Percentiles rank a stretch among this genome's conserved stretches.
Conservation (phyloP, 2,329 filamentous ascomycete species). For the Stagonosporopsis chrysanthemi region DNA sequence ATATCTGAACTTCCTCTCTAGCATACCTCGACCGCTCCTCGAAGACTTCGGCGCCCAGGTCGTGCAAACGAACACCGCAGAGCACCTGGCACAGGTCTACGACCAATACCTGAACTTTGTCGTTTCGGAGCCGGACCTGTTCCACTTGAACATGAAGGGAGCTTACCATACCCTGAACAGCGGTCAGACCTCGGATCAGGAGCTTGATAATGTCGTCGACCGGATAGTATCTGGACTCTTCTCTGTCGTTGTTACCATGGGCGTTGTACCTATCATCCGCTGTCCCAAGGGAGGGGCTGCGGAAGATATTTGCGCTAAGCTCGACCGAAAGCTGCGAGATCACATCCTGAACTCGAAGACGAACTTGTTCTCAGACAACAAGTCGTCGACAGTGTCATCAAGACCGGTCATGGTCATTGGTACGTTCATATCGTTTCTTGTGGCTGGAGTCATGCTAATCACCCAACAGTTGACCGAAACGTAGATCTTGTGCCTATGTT, state of each 20-base stretch:
- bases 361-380: slow-evolving; percentile 85
- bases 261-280: slow-evolving; percentile 94
- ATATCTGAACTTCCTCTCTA: slow-evolving; percentile 96
- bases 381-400: slow-evolving; percentile 65
- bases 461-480: slow-evolving; percentile 83
- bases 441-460: slow-evolving; percentile 2
- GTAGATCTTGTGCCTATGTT: slow-evolving; percentile 97
- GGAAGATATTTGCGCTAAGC: slow-evolving; percentile 90
- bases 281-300: slow-evolving; percentile 92
- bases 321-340: slow-evolving; percentile 94
- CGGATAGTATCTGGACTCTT: slow-evolving; percentile 95
- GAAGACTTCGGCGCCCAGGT: slow-evolving; percentile 95
- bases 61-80: slow-evolving; percentile 81
- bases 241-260: slow-evolving; percentile 98
- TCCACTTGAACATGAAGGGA: slow-evolving; percentile 91
- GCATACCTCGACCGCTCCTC: slow-evolving; percentile 84
- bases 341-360: slow-evolving; percentile 98
- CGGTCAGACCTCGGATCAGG: slow-evolving; percentile 85
- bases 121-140: slow-evolving; percentile 92
- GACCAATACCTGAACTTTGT: slow-evolving; percentile 99
- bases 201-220: slow-evolving; percentile 86
- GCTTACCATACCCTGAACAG: slow-evolving; percentile 98
- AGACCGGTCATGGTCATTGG: slow-evolving; percentile 91
- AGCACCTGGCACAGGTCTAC: slow-evolving; percentile 89
- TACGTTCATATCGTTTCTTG: slow-evolving; percentile 70